A percentile compares a stretch with the other conserved stretches of the same genome.
Conservation (phyloP, 2,329 filamentous ascomycete genomes). For the Aspergillus candidus region DNA sequence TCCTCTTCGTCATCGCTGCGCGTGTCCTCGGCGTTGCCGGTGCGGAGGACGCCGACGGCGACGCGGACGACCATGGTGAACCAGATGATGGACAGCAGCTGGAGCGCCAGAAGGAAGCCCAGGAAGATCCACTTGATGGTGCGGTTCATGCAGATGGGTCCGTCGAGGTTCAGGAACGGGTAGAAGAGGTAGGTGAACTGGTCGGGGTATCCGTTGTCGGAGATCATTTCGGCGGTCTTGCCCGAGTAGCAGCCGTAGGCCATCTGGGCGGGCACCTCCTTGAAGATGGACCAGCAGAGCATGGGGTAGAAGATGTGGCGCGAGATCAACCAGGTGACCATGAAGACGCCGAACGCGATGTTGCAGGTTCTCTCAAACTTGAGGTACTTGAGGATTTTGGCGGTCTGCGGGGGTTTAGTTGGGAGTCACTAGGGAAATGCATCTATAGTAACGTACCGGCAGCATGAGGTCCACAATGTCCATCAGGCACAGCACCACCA, state of each 20-base stretch:
- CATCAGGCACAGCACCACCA: slow-evolving; percentile 85
- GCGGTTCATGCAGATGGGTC: slow-evolving; percentile 72
- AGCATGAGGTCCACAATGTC: slow-evolving; percentile 86
- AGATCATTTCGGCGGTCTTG: slow-evolving; percentile 27
- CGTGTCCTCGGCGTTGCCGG: slow-evolving; percentile 74
- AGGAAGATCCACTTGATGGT: slow-evolving; percentile 73
- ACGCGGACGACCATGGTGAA: slow-evolving; percentile 83
- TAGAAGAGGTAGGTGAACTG: slow-evolving; percentile 61
- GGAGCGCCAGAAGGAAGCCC: slow-evolving; percentile 66
- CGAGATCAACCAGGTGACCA: slow-evolving; percentile 74
- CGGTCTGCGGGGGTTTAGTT: slow-evolving; percentile 49
- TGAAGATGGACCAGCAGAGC: slow-evolving; percentile 77
- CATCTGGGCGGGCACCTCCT: slow-evolving; percentile 58
- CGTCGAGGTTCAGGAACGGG: slow-evolving; percentile 65
- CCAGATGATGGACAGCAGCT: slow-evolving; percentile 78
- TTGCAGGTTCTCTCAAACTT: slow-evolving; percentile 73
- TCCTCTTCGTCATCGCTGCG: slow-evolving; percentile 81
- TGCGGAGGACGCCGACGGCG: slow-evolving; percentile 67
- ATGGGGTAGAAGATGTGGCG: slow-evolving; percentile 75
- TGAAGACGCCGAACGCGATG: slow-evolving; percentile 74
- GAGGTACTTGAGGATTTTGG: slow-evolving; percentile 90
- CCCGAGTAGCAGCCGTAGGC: slow-evolving; percentile 66
- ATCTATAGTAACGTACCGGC: slow-evolving; percentile 55
- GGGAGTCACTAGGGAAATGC: background rate
- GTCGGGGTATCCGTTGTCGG: slow-evolving; percentile 31